A percentile compares a stretch with the other conserved stretches of the same genome.
These are phyloP conservation scores for Nymphaea thermarum DNA, from an alignment of 164 flowering plant species.

Conservation along the genomic window DNA sequence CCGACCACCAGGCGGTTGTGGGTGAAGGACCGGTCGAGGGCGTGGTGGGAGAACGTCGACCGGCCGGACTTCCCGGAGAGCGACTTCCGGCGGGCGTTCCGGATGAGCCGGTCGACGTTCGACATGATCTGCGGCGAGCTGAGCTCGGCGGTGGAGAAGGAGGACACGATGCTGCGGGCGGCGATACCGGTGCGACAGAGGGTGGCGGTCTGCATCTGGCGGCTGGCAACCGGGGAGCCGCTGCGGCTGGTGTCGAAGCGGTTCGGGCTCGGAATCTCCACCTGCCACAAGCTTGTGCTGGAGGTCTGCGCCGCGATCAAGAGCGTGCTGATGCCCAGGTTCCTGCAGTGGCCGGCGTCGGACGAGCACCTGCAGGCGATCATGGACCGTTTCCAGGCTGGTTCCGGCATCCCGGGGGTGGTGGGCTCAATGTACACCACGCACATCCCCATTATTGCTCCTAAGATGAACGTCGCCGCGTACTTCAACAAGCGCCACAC, in stretches of 20 bases:
- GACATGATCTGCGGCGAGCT: slow-evolving; percentile 71
- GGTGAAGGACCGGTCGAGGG: slow-evolving; percentile 75
- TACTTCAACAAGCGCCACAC: slow-evolving; percentile 74
- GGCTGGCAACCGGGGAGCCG: slow-evolving; percentile 83
- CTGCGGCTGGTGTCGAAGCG: slow-evolving; percentile 62
- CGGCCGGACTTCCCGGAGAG: slow-evolving; percentile 60
- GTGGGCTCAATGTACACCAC: slow-evolving; percentile 75
- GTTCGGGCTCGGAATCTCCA: slow-evolving; percentile 78
- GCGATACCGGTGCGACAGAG: slow-evolving; percentile 80
- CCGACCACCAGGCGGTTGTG: slow-evolving; percentile 42
- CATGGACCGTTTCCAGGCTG: slow-evolving; percentile 28
- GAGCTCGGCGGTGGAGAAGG: slow-evolving; percentile 49
- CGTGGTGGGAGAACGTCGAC: slow-evolving; percentile 71
- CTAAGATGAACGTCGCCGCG: slow-evolving; percentile 48
- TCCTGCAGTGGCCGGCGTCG: slow-evolving; percentile 57
- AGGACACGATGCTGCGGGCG: slow-evolving; percentile 70
- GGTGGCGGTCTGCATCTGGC: slow-evolving; percentile 76
- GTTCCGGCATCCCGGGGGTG: slow-evolving; percentile 53
- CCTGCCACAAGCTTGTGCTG: slow-evolving; percentile 78
- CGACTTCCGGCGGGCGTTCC: slow-evolving; percentile 48
- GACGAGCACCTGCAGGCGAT: slow-evolving; percentile 3
- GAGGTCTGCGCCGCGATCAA: slow-evolving; percentile 71
- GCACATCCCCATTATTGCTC: slow-evolving; percentile 77
- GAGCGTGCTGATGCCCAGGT: slow-evolving; percentile 57
- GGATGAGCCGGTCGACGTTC: slow-evolving; percentile 74